Evolutionary conservation across 2,329 filamentous ascomycete genomes (phyloP).

Genomic region (Hymenotorrendiella dingleyae): DNA sequence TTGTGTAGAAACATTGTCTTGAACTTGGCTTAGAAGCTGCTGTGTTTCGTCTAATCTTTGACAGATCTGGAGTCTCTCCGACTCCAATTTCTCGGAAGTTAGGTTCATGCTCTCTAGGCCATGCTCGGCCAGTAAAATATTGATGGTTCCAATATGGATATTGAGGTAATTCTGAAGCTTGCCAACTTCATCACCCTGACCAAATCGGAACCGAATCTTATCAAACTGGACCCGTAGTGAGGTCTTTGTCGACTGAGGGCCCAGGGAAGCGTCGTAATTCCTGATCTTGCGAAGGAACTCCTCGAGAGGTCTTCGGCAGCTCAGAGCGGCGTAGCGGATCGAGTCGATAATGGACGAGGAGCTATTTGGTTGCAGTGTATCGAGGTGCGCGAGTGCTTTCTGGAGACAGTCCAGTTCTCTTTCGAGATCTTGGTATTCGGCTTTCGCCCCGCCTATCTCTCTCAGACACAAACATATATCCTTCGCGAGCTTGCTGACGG

Average conservation of each 20-base stretch:
- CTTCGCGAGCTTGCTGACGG: constrained; percentile 8
- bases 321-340: constrained; percentile 9
- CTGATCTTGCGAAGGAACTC: constrained; percentile 8
- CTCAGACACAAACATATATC: constrained; percentile 5
- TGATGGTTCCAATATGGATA: constrained; percentile 5
- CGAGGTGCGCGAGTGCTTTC: constrained; percentile 7
- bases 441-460: constrained; percentile 9
- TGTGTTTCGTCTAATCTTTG: neutral
- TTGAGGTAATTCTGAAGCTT: constrained; percentile 6
- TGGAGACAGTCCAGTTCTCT: constrained; percentile 13
- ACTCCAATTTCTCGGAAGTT: constrained; percentile 2
- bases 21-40: neutral
- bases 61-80: neutral
- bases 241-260: too few relatives aligned
- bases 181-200: constrained; percentile 1
- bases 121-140: constrained; percentile 7
- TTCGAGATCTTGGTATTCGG: constrained; percentile 14
- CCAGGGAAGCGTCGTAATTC: constrained; percentile 10
- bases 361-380: neutral
- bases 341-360: neutral
- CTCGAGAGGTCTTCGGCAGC: constrained; percentile 8
- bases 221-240: too few relatives aligned
- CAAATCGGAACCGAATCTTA: constrained; percentile 2
- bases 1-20: neutral
- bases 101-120: constrained; percentile 5